phyloP scores from a whole-genome alignment of 2,329 filamentous ascomycete species.

The Pseudocercospora ulei region DNA sequence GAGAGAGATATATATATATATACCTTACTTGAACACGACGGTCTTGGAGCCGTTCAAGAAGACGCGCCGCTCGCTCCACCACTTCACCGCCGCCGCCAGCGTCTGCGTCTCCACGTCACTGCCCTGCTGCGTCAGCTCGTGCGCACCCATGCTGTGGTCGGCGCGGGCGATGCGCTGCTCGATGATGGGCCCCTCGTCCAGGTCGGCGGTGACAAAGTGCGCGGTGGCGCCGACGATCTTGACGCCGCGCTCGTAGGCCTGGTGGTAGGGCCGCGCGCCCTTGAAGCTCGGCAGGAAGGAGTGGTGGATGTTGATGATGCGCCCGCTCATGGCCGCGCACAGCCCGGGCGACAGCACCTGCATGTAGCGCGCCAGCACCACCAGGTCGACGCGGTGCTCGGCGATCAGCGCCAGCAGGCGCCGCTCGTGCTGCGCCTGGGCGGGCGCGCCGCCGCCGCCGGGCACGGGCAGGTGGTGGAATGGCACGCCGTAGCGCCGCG shows the following conservation, averaged over 20 bases:
- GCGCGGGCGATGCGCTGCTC: constrained; percentile 72
- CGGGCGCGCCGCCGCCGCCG: no score
- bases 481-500: constrained; percentile 62
- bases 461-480: constrained; percentile 75
- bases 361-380: constrained; percentile 80
- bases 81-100: constrained; percentile 70
- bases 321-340: constrained; percentile 68
- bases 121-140: constrained; percentile 67
- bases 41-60: constrained; percentile 73
- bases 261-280: constrained; percentile 79
- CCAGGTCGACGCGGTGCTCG: constrained; percentile 62
- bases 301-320: constrained; percentile 89
- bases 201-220: constrained; percentile 74
- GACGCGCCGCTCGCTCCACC: constrained; percentile 67
- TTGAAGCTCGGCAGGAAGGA: constrained; percentile 80
- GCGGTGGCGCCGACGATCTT: constrained; percentile 83
- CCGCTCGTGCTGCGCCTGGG: constrained; percentile 62
- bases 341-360: constrained; percentile 68
- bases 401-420: constrained; percentile 61
- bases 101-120: constrained; percentile 79
- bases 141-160: constrained; percentile 65
- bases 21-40: constrained; percentile 59
- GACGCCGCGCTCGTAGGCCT: constrained; percentile 74
- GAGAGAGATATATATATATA: no score
- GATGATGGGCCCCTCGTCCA: constrained; percentile 81